Evolutionary conservation across 306 rosid genomes (phyloP).

Genomic region (Notholithocarpus densiflorus): DNA sequence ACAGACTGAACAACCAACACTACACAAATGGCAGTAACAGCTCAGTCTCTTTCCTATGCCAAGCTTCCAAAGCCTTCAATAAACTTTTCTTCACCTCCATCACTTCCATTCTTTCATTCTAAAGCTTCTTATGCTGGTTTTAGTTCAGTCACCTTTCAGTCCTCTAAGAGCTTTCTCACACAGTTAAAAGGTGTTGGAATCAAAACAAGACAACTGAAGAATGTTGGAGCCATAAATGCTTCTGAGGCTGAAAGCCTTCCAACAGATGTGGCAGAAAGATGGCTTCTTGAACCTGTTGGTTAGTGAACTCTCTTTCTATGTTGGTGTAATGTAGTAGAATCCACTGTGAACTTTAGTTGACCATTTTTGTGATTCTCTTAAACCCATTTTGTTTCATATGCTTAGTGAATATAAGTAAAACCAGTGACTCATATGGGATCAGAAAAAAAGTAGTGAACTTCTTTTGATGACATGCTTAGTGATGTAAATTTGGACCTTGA

Average conservation of each 20-base stretch:
- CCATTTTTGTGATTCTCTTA: not conserved
- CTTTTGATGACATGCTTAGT: not conserved
- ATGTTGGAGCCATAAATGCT: constrained; percentile 30
- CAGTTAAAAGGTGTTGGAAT: constrained; percentile 20
- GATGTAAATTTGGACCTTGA: not conserved
- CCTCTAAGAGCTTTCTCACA: constrained; percentile 35
- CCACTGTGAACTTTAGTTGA: not conserved
- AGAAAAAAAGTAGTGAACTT: not conserved
- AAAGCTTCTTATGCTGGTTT: constrained; percentile 32
- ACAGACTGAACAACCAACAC: not conserved
- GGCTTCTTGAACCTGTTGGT: constrained; percentile 95
- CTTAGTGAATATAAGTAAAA: not conserved
- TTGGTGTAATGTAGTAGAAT: not conserved
- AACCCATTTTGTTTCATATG: not conserved
- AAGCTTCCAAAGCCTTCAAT: constrained; percentile 33
- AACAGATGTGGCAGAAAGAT: constrained; percentile 36
- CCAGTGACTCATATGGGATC: not conserved
- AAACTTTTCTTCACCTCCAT: constrained; percentile 9
- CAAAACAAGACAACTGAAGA: constrained; percentile 24
- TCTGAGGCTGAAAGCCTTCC: constrained; percentile 38
- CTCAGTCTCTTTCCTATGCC: constrained; percentile 40
- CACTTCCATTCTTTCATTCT: constrained; percentile 25
- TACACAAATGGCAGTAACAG: constrained; percentile 46
- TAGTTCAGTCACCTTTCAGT: constrained; percentile 26
- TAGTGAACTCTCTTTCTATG: constrained; percentile 9